Conservation (phyloP, 2,329 filamentous ascomycete species). For the Fusarium sp. region DNA sequence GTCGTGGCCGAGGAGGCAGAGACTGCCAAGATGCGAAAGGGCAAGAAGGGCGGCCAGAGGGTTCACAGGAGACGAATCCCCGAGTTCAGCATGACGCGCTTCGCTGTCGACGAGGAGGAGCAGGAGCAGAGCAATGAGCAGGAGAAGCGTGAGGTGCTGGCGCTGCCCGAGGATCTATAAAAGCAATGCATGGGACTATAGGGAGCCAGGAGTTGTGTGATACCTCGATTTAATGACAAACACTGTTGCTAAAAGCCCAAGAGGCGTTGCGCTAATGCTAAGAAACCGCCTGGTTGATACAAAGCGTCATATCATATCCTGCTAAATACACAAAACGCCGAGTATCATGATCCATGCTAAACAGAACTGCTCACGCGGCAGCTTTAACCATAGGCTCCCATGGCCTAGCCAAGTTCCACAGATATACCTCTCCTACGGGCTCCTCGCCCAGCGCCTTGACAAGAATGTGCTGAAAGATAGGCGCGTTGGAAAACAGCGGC, state of each 20-base stretch:
- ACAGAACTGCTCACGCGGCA: conserved; percentile 42
- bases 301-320: conserved; percentile 15
- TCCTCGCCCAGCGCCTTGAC: conserved; percentile 52
- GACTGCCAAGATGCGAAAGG: conserved; percentile 51
- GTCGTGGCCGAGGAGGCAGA: conserved; percentile 61
- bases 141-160: conserved; percentile 39
- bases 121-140: conserved; percentile 39
- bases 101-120: conserved; percentile 60
- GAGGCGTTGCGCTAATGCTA: conserved; percentile 33
- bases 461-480: conserved; percentile 51
- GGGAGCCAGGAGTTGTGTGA: conserved; percentile 47
- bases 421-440: conserved; percentile 51
- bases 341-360: conserved; percentile 11
- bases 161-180: conserved; percentile 42
- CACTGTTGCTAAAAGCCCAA: conserved; percentile 34
- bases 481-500: conserved; percentile 45
- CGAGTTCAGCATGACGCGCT: conserved; percentile 68
- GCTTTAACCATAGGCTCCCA: conserved; percentile 59
- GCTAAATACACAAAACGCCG: conserved; percentile 26
- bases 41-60: conserved; percentile 49
- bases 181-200: conserved; percentile 35
- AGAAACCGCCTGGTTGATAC: conserved; percentile 19
- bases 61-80: conserved; percentile 54
- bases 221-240: conserved; percentile 47
- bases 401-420: conserved; percentile 55